These are phyloP conservation scores for Fusarium torulosum DNA, from an alignment of 2,329 filamentous ascomycete species.

Conservation along the genomic window DNA sequence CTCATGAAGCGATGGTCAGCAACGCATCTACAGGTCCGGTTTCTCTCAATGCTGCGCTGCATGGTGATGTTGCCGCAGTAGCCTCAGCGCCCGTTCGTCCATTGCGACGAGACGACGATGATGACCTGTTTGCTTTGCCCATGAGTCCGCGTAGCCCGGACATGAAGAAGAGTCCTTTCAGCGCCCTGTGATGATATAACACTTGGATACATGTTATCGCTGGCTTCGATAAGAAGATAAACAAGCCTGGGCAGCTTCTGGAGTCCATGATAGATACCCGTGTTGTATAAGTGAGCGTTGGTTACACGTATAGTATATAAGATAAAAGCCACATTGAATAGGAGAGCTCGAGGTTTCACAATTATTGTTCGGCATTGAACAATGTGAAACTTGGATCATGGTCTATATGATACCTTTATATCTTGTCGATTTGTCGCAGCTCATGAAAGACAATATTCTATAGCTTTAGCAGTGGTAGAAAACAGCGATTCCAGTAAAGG, in stretches of 20 bases:
- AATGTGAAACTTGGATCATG: not conserved
- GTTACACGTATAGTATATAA: conserved; percentile 1
- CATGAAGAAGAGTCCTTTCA: conserved; percentile 86
- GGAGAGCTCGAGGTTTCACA: not conserved
- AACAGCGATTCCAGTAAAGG: not conserved
- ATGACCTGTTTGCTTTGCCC: conserved; percentile 88
- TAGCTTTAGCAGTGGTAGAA: too few relatives aligned
- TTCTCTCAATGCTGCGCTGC: conserved; percentile 53
- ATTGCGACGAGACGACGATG: conserved; percentile 62
- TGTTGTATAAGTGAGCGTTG: conserved; percentile 32
- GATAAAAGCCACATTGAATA: not conserved
- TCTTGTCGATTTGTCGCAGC: conserved; percentile 2
- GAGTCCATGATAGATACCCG: conserved; percentile 35
- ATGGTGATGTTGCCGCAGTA: conserved; percentile 37
- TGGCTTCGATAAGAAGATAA: not conserved
- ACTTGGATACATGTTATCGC: not conserved
- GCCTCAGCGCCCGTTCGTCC: conserved; percentile 36
- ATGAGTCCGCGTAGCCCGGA: conserved; percentile 89
- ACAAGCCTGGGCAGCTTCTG: conserved; percentile 5
- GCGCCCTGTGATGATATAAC: conserved; percentile 55
- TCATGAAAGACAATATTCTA: not conserved
- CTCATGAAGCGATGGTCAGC: conserved; percentile 51
- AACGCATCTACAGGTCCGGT: conserved; percentile 43
- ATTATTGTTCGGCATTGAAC: not conserved
- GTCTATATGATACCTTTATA: not conserved